Conservation (phyloP, 192 early-diverging fungal genomes). For the Coemansia sp. region DNA sequence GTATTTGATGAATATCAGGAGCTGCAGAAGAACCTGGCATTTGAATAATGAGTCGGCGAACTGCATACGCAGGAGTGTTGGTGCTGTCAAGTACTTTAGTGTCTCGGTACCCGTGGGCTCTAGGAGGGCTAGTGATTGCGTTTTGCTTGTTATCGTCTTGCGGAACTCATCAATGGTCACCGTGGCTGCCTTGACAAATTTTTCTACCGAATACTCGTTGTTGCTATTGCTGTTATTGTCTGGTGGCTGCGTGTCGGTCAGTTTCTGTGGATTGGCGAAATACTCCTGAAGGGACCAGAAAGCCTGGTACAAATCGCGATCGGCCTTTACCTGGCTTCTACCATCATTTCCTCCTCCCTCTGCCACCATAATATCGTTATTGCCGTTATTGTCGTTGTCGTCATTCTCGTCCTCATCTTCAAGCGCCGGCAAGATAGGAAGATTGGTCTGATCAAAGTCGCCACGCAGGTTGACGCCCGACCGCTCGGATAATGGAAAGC, state of each 20-base stretch:
- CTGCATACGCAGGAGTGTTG: constrained; percentile 55
- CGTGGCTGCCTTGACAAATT: constrained; percentile 25
- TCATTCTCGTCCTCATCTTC: neutral
- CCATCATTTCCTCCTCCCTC: constrained; percentile 7
- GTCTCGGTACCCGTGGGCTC: constrained; percentile 26
- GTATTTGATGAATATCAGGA: constrained; percentile 84
- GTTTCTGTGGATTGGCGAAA: constrained; percentile 68
- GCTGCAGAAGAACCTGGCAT: constrained; percentile 82
- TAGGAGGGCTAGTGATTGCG: constrained; percentile 13
- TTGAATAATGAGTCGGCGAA: constrained; percentile 80
- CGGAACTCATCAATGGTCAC: constrained; percentile 46
- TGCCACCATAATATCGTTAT: neutral
- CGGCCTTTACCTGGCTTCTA: constrained; percentile 17
- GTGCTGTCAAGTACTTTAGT: constrained; percentile 38
- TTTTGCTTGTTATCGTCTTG: constrained; percentile 12
- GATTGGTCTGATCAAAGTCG: constrained; percentile 78
- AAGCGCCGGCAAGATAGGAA: constrained; percentile 48
- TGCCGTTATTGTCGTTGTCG: neutral
- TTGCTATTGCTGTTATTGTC: neutral
- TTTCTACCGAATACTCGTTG: neutral
- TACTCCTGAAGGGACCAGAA: constrained; percentile 82
- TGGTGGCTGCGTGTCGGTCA: constrained; percentile 34
- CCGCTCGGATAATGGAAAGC: constrained; percentile 82
- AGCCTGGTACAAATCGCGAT: constrained; percentile 57
- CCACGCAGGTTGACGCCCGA: constrained; percentile 90